phyloP scores from a whole-genome alignment of 495 filamentous ascomycete genomes.

The Aspergillus asperescens region DNA sequence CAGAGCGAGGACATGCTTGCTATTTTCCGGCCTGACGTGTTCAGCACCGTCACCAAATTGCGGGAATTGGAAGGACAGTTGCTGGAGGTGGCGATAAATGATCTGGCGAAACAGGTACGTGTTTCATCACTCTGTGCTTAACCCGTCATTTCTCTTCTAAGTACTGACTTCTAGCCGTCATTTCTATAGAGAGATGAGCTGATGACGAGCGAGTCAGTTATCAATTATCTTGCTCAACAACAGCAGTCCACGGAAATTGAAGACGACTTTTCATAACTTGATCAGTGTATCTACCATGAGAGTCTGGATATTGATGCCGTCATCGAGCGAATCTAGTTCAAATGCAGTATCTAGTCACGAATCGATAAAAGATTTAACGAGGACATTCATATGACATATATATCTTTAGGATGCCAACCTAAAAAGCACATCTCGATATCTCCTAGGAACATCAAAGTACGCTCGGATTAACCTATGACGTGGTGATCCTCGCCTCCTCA shows the following conservation, averaged over 20 bases:
- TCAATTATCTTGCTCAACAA: constrained; percentile 35
- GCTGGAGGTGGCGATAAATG: constrained; percentile 47
- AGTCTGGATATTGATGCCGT: too few species aligned
- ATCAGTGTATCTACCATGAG: background rate
- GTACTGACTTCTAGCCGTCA: constrained; percentile 8
- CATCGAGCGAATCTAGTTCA: too few species aligned
- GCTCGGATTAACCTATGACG: background rate
- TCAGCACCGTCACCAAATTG: constrained; percentile 43
- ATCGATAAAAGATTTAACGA: too few species aligned
- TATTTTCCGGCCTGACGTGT: constrained; percentile 34
- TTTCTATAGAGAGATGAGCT: constrained; percentile 35
- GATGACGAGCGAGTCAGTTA: constrained; percentile 40
- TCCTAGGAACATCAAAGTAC: too few species aligned
- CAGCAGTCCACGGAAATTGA: constrained; percentile 30
- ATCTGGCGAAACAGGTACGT: constrained; percentile 60
- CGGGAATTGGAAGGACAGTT: constrained; percentile 54
- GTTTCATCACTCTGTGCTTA: background rate
- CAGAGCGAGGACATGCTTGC: constrained; percentile 26
- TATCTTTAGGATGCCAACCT: background rate
- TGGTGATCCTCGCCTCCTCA: background rate
- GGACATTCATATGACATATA: too few species aligned
- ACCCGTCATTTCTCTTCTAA: background rate
- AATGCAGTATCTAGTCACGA: too few species aligned
- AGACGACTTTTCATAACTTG: constrained; percentile 47
- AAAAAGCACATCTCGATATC: too few species aligned